Percentiles rank a stretch among this genome's conserved stretches.
These are phyloP conservation scores for Prunus fruticosa DNA, from an alignment of 306 rosid species.

Conservation along the genomic window DNA sequence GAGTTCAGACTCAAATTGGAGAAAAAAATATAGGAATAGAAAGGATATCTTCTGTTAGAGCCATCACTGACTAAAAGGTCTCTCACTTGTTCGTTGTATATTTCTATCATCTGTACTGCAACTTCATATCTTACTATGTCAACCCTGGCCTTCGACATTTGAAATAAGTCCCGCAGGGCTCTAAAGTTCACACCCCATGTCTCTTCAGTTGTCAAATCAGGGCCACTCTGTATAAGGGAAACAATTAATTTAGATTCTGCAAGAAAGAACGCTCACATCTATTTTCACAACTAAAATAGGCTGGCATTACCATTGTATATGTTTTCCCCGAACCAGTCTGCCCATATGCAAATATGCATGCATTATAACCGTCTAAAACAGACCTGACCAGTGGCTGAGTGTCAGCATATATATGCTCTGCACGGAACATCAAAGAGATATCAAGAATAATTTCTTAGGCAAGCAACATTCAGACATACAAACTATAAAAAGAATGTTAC, in stretches of 20 bases:
- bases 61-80: constrained; percentile 89
- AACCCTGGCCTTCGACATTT: constrained; percentile 70
- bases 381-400: constrained; percentile 83
- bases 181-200: constrained; percentile 98
- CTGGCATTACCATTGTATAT: constrained; percentile 76
- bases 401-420: constrained; percentile 89
- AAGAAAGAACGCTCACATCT: background rate
- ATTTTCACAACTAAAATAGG: background rate
- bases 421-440: constrained; percentile 22
- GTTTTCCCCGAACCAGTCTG: constrained; percentile 99
- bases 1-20: background rate
- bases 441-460: constrained; percentile 21
- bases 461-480: background rate
- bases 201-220: constrained; percentile 76
- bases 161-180: constrained; percentile 85
- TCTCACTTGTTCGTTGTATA: constrained; percentile 97
- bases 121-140: constrained; percentile 79
- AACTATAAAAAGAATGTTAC: background rate
- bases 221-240: constrained; percentile 67
- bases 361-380: constrained; percentile 84
- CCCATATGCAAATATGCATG: constrained; percentile 95
- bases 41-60: constrained; percentile 95
- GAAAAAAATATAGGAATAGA: background rate
- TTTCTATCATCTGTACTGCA: constrained; percentile 95
- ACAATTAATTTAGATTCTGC: background rate